These are phyloP conservation scores for Lentinus tigrinus DNA, from an alignment of 768 basidiomycete genomes.

Conservation along the genomic window DNA sequence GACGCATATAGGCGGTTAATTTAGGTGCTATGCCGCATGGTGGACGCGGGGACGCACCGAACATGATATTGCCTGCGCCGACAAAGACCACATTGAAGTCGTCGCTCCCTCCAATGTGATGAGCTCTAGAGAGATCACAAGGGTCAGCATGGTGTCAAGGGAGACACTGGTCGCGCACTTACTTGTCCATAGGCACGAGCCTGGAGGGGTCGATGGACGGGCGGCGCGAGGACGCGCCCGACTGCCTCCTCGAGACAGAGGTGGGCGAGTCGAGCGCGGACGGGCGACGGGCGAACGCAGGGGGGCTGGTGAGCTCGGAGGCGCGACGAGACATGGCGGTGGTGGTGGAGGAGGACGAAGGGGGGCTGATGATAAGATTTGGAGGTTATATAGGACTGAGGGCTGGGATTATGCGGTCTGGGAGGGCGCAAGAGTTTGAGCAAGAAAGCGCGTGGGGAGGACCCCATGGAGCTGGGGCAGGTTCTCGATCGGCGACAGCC, in stretches of 20 bases:
- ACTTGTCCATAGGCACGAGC: constrained; percentile 83
- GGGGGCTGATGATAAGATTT: constrained; percentile 17
- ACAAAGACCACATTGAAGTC: constrained; percentile 94
- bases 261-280: constrained; percentile 23
- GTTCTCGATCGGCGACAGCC: neutral
- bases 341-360: constrained; percentile 1
- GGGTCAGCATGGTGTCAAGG: constrained; percentile 6
- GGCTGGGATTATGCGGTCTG: constrained; percentile 13
- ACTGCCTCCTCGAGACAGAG: constrained; percentile 18
- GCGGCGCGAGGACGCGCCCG: constrained; percentile 48
- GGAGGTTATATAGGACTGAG: constrained; percentile 2
- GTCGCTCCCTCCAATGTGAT: constrained; percentile 57
- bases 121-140: constrained; percentile 37
- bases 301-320: constrained; percentile 13
- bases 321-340: constrained; percentile 19
- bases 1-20: neutral
- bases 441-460: constrained; percentile 13
- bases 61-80: constrained; percentile 98
- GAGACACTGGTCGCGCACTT: constrained; percentile 3
- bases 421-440: constrained; percentile 26
- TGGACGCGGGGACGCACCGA: constrained; percentile 49
- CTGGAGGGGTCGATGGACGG: constrained; percentile 76
- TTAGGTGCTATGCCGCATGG: neutral
- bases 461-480: neutral
- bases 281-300: constrained; percentile 14